Evolutionary conservation across 768 basidiomycete genomes (phyloP).

Genomic region (Tephrocybe rancida): DNA sequence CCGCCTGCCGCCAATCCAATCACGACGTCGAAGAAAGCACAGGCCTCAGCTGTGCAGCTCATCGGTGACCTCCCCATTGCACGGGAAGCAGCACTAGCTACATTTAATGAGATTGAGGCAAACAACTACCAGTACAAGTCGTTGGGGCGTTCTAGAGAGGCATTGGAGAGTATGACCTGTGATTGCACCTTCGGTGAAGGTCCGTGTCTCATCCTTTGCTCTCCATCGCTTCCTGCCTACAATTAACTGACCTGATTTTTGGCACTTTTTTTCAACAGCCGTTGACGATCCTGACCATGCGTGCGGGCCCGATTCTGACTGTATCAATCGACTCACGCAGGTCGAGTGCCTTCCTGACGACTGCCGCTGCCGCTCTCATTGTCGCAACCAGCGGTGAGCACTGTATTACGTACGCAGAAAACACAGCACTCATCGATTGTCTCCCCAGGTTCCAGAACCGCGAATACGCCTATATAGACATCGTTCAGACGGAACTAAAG

Average conservation of each 20-base stretch:
- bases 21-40: conserved; percentile 34
- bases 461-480: conserved; percentile 84
- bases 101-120: conserved; percentile 70
- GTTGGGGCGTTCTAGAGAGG: conserved; percentile 86
- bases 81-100: conserved; percentile 67
- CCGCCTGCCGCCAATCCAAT: conserved; percentile 31
- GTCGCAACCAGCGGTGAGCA: conserved; percentile 91
- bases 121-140: conserved; percentile 90
- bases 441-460: conserved; percentile 78
- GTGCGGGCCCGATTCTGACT: conserved; percentile 88
- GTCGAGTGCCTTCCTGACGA: conserved; percentile 94
- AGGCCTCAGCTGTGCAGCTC: conserved; percentile 55
- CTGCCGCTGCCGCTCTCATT: conserved; percentile 80
- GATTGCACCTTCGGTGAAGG: conserved; percentile 87
- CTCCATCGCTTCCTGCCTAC: not conserved
- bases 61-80: conserved; percentile 83
- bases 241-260: conserved; percentile 12
- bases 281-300: conserved; percentile 62
- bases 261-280: conserved; percentile 40
- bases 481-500: conserved; percentile 94
- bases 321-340: conserved; percentile 96
- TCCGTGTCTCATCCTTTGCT: conserved; percentile 46
- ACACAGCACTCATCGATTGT: conserved; percentile 6
- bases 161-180: conserved; percentile 92
- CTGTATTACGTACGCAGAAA: conserved; percentile 14